Base-by-base conservation (phyloP, 2,329 filamentous ascomycete species). In the Neofusicoccum laricinum region DNA sequence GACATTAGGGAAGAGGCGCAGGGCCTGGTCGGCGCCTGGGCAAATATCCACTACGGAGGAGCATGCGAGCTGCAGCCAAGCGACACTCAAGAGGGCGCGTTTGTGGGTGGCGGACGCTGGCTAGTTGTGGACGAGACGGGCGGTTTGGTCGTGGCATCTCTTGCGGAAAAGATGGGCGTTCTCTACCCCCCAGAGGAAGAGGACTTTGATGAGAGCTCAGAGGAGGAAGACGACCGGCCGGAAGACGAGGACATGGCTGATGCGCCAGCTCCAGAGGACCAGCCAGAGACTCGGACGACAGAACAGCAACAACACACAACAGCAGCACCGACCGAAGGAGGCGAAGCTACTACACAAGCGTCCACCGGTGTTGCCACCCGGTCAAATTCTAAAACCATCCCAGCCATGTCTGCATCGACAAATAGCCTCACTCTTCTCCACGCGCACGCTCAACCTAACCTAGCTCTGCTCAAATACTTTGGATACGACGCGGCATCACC, bases 161-260 rank as follows among this genome's bases (percentile, higher is more conserved):
- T 97, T 80, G 93, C 93, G 0, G 93, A 97, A 78, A 86, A 91
- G 66, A 94, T 97, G 90, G 92, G 91, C 0, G 86, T 97, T 17
- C 79, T 97, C 0, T 86, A 92, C 69, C 79, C 81, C 5, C 66
- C 68, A 65, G 76, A 76, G 25, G 69, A 76, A 40, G 72, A 74
- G 3, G 72, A 72, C 1, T 63, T 68, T n/a, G 63, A 61, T 14
- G 57, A 65, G 11, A 61, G 64, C 10, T 49, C 64, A 1, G 73
- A 78, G 5, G 71, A 71, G 25, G 66, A 71, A 3, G 67, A 68
- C 2, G 68, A 68, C 41, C 14, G 43, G 32, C 36, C 25, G 2
- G 40, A 46, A 19, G 64, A 64, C 36, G 12, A 57, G 11, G 50
- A 59, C 7, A 64, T 64, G 63, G 12, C 32, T 2, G 64, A 61